phyloP scores from a whole-genome alignment of 1,284 basidiomycete species.

The Austroboletus niveus region DNA sequence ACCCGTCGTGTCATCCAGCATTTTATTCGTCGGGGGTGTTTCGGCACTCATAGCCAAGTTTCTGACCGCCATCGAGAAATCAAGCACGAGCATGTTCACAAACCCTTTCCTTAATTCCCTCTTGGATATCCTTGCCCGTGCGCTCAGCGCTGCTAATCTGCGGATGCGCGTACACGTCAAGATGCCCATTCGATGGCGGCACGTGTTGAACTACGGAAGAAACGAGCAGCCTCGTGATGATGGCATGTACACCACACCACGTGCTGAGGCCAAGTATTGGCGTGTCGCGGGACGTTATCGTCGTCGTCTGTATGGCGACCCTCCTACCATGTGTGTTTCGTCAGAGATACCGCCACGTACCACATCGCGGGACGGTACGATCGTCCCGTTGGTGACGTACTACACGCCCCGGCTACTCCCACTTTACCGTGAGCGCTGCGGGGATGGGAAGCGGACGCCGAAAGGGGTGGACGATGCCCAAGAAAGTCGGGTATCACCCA shows the following conservation, averaged over 20 bases:
- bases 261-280: constrained; percentile 34
- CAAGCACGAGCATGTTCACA: background rate
- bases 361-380: background rate
- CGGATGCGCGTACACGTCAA: constrained; percentile 10
- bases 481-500: constrained; percentile 26
- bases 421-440: constrained; percentile 20
- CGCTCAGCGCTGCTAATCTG: constrained; percentile 19
- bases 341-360: background rate
- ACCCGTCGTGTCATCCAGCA: constrained; percentile 8
- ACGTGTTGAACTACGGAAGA: background rate
- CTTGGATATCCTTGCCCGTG: constrained; percentile 8
- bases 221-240: background rate
- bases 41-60: constrained; percentile 2
- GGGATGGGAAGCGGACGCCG: background rate
- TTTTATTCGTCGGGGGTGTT: constrained; percentile 5
- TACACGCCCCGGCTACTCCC: constrained; percentile 31
- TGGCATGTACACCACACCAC: constrained; percentile 20
- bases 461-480: constrained; percentile 1
- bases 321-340: background rate
- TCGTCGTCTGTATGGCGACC: constrained; percentile 28
- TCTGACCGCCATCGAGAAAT: constrained; percentile 8
- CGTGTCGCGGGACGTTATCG: constrained; percentile 24
- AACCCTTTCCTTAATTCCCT: constrained; percentile 6
- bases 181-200: constrained; percentile 12
- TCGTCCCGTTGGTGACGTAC: constrained; percentile 25